These are phyloP conservation scores for Sequoiadendron giganteum DNA, from an alignment of 75 land plant genomes.

Conservation along the genomic window DNA sequence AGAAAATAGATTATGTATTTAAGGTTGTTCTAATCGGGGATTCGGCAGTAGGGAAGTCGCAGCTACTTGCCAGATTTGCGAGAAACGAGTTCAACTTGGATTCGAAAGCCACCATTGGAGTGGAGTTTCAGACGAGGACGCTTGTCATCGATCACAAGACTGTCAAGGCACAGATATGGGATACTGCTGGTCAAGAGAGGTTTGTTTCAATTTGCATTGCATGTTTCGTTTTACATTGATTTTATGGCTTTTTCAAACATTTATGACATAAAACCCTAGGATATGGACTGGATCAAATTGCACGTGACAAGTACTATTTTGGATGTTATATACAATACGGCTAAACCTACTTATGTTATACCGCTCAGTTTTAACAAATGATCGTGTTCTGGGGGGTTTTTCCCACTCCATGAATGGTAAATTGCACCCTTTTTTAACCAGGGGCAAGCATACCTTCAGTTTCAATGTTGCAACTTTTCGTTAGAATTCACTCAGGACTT, in stretches of 20 bases:
- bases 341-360: too few relatives aligned
- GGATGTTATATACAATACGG: neutral
- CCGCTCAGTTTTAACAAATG: neutral
- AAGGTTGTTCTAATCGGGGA: conserved; percentile 78
- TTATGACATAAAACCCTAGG: neutral
- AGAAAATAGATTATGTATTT: conserved; percentile 74
- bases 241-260: neutral
- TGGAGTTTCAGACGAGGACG: conserved; percentile 81
- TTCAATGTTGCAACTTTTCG: neutral
- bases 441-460: neutral
- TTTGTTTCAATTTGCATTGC: conserved; percentile 21
- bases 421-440: neutral
- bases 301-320: neutral
- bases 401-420: too few relatives aligned
- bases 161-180: conserved; percentile 90
- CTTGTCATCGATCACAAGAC: conserved; percentile 67
- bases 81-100: conserved; percentile 76
- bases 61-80: conserved; percentile 63
- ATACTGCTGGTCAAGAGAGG: conserved; percentile 86
- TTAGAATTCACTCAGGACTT: neutral
- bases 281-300: neutral
- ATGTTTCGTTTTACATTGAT: neutral
- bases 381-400: neutral
- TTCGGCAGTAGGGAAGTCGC: conserved; percentile 79
- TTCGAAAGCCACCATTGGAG: conserved; percentile 85